Base-by-base conservation (phyloP, 345 rosid species). In the Salix dunnii region DNA sequence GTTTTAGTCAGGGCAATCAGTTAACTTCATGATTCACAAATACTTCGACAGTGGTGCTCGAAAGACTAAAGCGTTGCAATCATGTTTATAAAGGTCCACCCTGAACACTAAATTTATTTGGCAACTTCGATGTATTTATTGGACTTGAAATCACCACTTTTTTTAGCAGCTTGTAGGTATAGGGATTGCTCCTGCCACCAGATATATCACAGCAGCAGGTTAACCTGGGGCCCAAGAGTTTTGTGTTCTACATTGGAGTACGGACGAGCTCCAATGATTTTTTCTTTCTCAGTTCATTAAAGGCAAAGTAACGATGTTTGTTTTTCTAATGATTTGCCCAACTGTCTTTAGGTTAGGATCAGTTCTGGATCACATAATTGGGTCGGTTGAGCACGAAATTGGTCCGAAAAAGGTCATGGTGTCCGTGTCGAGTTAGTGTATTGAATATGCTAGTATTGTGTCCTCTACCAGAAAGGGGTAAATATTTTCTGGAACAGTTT, bases 311-410 rank as follows among this genome's bases (percentile, higher is more conserved):
- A 46, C 20, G 58, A 33, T 43, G 70, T 35, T 40, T 53, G 27
- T 68, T 51, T 43, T 80, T 68, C 79, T 81, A 40, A 70, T 77
- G 72, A 46, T 61, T 64, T 60, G 67, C 66, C 73, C 65, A 68
- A 61, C 53, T 46, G 73, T 40, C 72, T 77, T 77, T 58, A 58
- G 62, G 28, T 43, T 77, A 77, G 85, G 85, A 83, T 63, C 79
- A 76, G 42, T 67, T 74, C 73, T 71, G 64, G 78, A 65, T 74
- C 80, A 74, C 75, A 82, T 74, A 79, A 76, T 76, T 83, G 72
- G 55, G 33, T 74, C 36, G 77, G 76, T 48, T 77, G 81, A 68
- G 72, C 82, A 65, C 64, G 74, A 77, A 77, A 79, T 67, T 68
- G 75, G 74, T 72, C 71, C 63, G 66, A 55, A 70, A 65, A 73